Base-by-base conservation (phyloP, 306 rosid genomes). In the Quercus gilva region DNA sequence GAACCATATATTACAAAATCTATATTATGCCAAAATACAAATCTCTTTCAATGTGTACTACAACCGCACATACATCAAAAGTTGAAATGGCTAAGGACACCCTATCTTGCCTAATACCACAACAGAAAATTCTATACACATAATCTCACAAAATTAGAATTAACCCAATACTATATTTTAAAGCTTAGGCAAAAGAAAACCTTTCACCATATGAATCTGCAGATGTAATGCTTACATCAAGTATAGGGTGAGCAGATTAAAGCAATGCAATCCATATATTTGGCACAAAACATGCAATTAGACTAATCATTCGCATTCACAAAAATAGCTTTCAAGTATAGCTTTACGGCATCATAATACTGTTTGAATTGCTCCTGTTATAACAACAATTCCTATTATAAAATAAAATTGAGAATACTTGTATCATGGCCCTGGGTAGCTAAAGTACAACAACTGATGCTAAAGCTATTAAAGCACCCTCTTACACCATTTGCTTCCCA, bases 401-500 rank as follows among this genome's bases (percentile, higher is more conserved):
- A 37, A 37, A 37, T 41, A 41, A 41, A 41, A 41, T 41, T 41
- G 12, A 41, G 45, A 0, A 41, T 41, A 41, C 45, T 2, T 41
- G 45, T 41, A 41, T 41, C 45, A 41, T 41, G 12, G 45, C 45
- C 45, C 0, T 41, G 45, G 45, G 12, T 41, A 41, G 69, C 17
- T 19, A 72, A 20, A 25, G 19, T 5, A 51, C 99, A 20, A 98
- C 99, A 76, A 93, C 99, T 51, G 99, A 96, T 74, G 99, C 99
- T 82, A 96, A 86, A 79, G 98, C 98, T 74, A 98, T 96, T 79
- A 96, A 86, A 61, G 99, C 99, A 37, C 98, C 98, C 83, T 93
- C 99, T 88, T 96, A 97, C 81, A 96, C 99, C 99, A 96, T 93
- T 87, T 96, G 99, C 84, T 93, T 96, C 64, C 98, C 97, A 78